phyloP scores from a whole-genome alignment of 805 yeast genomes.

The Wickerhamia fluorescens region DNA sequence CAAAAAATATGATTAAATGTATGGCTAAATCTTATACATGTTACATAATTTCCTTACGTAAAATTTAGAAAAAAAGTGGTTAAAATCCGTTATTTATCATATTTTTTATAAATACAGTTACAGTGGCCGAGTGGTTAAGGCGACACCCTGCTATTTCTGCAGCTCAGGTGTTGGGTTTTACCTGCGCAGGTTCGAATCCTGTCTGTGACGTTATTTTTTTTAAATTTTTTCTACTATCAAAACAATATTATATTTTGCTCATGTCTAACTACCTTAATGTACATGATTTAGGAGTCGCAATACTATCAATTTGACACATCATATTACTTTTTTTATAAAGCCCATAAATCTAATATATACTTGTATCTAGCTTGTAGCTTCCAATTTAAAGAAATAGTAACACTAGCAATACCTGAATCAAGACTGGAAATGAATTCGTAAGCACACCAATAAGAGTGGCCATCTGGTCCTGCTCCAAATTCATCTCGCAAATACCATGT shows the following conservation, averaged over 20 bases:
- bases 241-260: too few relatives aligned
- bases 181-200: slow-evolving; percentile 98
- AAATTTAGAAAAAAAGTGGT: too few relatives aligned
- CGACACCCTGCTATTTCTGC: slow-evolving; percentile 73
- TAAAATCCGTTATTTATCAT: too few relatives aligned
- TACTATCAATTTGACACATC: neutral
- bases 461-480: slow-evolving; percentile 6
- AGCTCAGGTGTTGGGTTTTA: slow-evolving; percentile 32
- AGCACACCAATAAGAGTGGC: slow-evolving; percentile 26
- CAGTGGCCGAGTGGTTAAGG: slow-evolving; percentile 94
- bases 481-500: slow-evolving; percentile 18
- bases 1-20: too few relatives aligned
- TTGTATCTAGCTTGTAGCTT: slow-evolving; percentile 8
- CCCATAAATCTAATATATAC: slow-evolving; percentile 21
- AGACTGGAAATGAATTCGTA: slow-evolving; percentile 26
- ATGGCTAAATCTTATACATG: too few relatives aligned
- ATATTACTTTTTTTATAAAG: slow-evolving; percentile 2
- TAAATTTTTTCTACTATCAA: too few relatives aligned
- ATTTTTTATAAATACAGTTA: slow-evolving; percentile 8
- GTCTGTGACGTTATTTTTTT: slow-evolving; percentile 85
- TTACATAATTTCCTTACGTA: too few relatives aligned
- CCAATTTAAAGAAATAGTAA: slow-evolving; percentile 10
- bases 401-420: slow-evolving; percentile 12
- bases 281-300: too few relatives aligned
- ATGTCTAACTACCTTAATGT: too few relatives aligned